These are phyloP conservation scores for Cylindrodendrum hubeiense DNA, from an alignment of 2,329 filamentous ascomycete species.

Conservation along the genomic window DNA sequence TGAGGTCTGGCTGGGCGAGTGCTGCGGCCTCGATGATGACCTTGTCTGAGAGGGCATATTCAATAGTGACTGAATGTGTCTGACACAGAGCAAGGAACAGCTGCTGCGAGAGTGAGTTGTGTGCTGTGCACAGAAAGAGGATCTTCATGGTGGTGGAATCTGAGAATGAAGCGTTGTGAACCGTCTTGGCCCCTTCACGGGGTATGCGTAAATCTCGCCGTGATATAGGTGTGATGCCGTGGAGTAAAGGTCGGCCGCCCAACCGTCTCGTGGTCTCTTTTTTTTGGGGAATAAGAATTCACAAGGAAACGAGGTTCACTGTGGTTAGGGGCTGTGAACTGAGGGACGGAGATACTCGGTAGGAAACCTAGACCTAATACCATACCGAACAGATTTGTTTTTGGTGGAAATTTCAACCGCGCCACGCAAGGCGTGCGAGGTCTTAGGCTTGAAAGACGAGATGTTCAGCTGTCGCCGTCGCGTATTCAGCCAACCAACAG, in stretches of 20 bases:
- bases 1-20: conserved; percentile 24
- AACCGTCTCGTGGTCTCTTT: neutral
- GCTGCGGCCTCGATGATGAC: conserved; percentile 30
- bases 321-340: too few species aligned
- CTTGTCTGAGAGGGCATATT: conserved; percentile 33
- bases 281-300: too few species aligned
- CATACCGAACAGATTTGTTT: neutral
- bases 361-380: neutral
- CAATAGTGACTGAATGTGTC: conserved; percentile 22
- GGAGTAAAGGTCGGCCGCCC: neutral
- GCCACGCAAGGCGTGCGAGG: neutral
- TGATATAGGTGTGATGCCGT: conserved; percentile 3
- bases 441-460: neutral
- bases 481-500: neutral
- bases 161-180: neutral
- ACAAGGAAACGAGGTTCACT: too few species aligned
- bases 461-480: neutral
- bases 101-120: conserved; percentile 33
- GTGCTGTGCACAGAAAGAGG: conserved; percentile 33
- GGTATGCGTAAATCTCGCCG: neutral
- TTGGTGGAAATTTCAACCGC: neutral
- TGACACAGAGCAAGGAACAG: conserved; percentile 27
- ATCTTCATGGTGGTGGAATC: conserved; percentile 27
- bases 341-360: neutral
- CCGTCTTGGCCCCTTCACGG: neutral